These are phyloP conservation scores for Pyrenochaeta sp. DNA, from an alignment of 2,329 filamentous ascomycete genomes.

Conservation along the genomic window DNA sequence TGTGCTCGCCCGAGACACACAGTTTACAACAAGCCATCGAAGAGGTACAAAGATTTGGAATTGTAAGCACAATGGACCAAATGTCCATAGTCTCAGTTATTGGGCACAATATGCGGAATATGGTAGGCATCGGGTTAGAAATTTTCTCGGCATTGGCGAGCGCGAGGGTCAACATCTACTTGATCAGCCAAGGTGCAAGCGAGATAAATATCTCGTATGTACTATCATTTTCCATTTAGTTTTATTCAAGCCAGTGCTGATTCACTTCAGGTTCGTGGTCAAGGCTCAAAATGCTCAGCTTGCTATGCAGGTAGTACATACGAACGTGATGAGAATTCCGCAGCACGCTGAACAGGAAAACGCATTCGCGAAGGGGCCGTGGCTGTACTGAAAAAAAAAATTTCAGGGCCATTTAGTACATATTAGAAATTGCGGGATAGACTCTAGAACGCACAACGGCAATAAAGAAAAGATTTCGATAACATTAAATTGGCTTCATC, in stretches of 20 bases:
- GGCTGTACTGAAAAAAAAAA: slow-evolving; percentile 19
- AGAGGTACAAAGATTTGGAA: slow-evolving; percentile 78
- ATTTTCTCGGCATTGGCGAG: slow-evolving; percentile 89
- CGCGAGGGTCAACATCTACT: slow-evolving; percentile 92
- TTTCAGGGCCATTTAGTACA: too few relatives aligned
- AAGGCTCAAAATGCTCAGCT: slow-evolving; percentile 64
- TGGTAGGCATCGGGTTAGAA: slow-evolving; percentile 83
- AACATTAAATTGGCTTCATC: too few relatives aligned
- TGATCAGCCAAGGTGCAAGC: slow-evolving; percentile 97
- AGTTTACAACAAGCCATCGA: slow-evolving; percentile 55
- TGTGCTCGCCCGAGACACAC: slow-evolving; percentile 69
- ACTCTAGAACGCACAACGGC: too few relatives aligned
- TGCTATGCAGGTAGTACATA: slow-evolving; percentile 91
- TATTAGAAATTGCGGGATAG: too few relatives aligned
- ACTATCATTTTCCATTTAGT: neutral
- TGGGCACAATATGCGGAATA: slow-evolving; percentile 93
- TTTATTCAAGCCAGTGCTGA: neutral
- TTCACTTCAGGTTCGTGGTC: slow-evolving; percentile 9
- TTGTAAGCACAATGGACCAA: slow-evolving; percentile 82
- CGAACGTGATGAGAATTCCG: slow-evolving; percentile 61
- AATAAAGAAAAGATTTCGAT: too few relatives aligned
- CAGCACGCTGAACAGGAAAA: slow-evolving; percentile 19
- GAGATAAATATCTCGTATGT: slow-evolving; percentile 89
- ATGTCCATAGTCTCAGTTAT: slow-evolving; percentile 95
- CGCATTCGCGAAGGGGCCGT: slow-evolving; percentile 16